Percentiles rank a stretch among this genome's conserved stretches.
These are phyloP conservation scores for Dentipellis sp. DNA, from an alignment of 768 basidiomycete genomes.

Conservation along the genomic window DNA sequence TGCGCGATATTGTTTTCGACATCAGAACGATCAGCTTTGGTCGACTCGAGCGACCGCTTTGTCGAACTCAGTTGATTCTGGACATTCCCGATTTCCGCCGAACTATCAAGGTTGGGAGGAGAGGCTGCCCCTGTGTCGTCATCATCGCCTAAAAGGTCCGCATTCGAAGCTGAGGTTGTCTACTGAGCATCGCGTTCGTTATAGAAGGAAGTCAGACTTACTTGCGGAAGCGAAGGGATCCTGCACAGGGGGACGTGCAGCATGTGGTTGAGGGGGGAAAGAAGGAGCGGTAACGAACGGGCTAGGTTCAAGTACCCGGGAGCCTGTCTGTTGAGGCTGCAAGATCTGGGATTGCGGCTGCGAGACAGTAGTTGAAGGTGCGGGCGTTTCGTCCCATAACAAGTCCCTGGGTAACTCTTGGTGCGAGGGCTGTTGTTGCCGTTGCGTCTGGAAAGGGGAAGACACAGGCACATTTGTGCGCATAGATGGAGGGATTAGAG, in stretches of 20 bases:
- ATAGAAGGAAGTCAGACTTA: background rate
- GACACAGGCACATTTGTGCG: constrained; percentile 36
- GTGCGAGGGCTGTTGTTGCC: constrained; percentile 15
- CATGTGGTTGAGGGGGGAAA: constrained; percentile 1
- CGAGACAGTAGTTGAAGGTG: constrained; percentile 27
- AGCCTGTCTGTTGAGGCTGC: background rate
- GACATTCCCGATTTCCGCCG: constrained; percentile 80
- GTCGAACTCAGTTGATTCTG: constrained; percentile 83
- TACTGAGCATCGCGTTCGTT: background rate
- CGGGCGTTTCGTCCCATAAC: constrained; percentile 33
- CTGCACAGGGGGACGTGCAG: constrained; percentile 16
- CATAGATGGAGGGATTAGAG: constrained; percentile 78
- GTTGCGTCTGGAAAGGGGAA: constrained; percentile 22
- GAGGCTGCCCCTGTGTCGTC: constrained; percentile 44
- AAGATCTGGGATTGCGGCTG: constrained; percentile 5
- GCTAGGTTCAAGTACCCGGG: background rate
- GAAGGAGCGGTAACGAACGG: too few relatives aligned
- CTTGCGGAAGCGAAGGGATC: constrained; percentile 45
- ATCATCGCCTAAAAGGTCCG: constrained; percentile 68
- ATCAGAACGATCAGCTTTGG: constrained; percentile 55
- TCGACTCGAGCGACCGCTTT: constrained; percentile 53
- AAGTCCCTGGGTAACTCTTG: constrained; percentile 35
- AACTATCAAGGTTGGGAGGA: constrained; percentile 57
- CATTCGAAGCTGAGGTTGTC: constrained; percentile 6
- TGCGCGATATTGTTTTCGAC: constrained; percentile 57